Evolutionary conservation across 2,329 filamentous ascomycete genomes (phyloP).

Genomic region (Xylariaceae sp.): DNA sequence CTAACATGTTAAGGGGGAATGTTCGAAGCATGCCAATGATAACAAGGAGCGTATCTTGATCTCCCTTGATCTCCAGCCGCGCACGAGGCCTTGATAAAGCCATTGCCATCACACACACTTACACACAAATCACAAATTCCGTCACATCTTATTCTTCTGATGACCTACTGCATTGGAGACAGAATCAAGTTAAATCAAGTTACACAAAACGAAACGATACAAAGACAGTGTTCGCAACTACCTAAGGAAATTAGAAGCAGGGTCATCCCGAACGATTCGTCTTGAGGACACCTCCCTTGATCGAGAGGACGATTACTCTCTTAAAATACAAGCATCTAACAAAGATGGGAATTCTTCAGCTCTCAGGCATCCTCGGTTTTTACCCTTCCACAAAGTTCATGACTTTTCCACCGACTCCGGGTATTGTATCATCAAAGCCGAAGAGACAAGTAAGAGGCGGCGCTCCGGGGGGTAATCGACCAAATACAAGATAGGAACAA

Average conservation of each 20-base stretch:
- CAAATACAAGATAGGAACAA: conserved; percentile 19
- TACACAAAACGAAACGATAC: conserved; percentile 27
- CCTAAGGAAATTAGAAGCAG: conserved; percentile 33
- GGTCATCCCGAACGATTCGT: conserved; percentile 23
- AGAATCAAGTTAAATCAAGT: no score
- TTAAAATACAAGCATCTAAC: conserved; percentile 38
- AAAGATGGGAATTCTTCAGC: conserved; percentile 21
- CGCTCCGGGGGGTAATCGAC: conserved; percentile 24
- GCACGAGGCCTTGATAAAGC: no score
- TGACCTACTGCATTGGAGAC: no score
- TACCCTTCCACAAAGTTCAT: conserved; percentile 23
- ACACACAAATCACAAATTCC: no score
- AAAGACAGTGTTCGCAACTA: conserved; percentile 25
- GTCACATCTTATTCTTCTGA: no score
- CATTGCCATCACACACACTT: no score
- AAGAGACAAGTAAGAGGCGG: conserved; percentile 26
- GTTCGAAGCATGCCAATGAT: no score
- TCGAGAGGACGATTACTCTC: conserved; percentile 21
- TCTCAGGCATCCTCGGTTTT: conserved; percentile 29
- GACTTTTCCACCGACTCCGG: conserved; percentile 28
- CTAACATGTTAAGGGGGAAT: no score
- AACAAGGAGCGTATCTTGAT: no score
- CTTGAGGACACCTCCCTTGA: conserved; percentile 19
- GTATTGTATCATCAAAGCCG: conserved; percentile 32
- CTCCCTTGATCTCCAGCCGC: no score